Conservation (phyloP, 768 basidiomycete genomes). For the Lactarius sanguifluus region DNA sequence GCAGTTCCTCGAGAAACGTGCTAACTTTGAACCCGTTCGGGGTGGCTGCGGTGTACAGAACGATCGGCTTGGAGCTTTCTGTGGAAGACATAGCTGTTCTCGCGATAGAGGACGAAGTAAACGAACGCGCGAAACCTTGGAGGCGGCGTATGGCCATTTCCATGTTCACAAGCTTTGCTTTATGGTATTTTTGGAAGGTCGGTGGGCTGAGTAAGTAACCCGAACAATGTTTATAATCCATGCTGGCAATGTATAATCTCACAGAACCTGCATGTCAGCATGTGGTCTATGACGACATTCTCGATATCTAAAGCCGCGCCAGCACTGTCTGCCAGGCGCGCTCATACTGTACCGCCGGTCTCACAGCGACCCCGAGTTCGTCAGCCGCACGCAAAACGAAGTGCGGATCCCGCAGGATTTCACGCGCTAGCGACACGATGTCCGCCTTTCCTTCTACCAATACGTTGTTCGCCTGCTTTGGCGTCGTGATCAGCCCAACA, state of each 20-base stretch:
- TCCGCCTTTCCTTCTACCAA: conserved; percentile 68
- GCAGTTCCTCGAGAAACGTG: conserved; percentile 60
- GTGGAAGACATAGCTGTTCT: conserved; percentile 17
- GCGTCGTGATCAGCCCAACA: conserved; percentile 72
- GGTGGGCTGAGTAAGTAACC: not conserved
- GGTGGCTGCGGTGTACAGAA: conserved; percentile 42
- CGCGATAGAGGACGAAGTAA: not conserved
- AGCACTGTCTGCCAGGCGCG: conserved; percentile 51
- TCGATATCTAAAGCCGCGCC: conserved; percentile 25
- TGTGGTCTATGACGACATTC: not conserved
- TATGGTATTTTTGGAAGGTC: not conserved
- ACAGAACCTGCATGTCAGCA: no score
- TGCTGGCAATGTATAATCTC: not conserved
- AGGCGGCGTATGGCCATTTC: not conserved
- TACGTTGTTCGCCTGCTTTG: conserved; percentile 57
- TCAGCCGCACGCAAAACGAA: conserved; percentile 63
- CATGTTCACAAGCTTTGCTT: not conserved
- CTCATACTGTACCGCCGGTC: conserved; percentile 72
- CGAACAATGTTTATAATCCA: not conserved
- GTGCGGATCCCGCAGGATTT: conserved; percentile 64
- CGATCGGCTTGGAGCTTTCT: conserved; percentile 27
- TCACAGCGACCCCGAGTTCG: conserved; percentile 61
- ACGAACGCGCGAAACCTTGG: not conserved
- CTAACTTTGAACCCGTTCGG: conserved; percentile 59
- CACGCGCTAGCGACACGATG: conserved; percentile 64